Percentiles rank a stretch among this genome's conserved stretches.
These are phyloP conservation scores for Leavenworthia alabamica DNA, from an alignment of 345 rosid species.

Conservation along the genomic window DNA sequence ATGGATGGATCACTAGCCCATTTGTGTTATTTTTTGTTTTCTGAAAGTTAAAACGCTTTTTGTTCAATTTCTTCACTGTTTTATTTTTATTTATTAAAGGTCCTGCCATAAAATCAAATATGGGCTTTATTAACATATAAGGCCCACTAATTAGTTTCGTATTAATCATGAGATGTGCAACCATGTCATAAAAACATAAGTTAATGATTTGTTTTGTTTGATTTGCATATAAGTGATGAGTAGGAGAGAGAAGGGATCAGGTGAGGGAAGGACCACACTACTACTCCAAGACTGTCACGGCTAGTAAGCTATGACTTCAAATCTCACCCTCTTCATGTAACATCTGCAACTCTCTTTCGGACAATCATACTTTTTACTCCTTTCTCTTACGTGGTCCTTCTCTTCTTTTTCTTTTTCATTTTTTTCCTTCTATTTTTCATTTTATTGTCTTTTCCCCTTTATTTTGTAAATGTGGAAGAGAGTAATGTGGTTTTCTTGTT, in stretches of 20 bases:
- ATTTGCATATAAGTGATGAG: constrained; percentile 15
- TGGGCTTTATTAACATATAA: too few species aligned
- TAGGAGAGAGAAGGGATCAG: constrained; percentile 26
- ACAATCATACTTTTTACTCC: constrained; percentile 35
- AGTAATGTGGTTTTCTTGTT: neutral
- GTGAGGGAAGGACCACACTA: constrained; percentile 39
- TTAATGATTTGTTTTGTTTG: neutral
- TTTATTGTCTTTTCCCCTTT: neutral
- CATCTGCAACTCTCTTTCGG: constrained; percentile 33
- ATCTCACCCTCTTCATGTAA: constrained; percentile 35
- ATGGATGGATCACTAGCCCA: neutral
- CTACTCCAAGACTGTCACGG: constrained; percentile 32
- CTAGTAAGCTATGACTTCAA: constrained; percentile 32
- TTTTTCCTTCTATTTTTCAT: neutral
- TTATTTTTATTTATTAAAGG: neutral
- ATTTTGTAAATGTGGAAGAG: neutral
- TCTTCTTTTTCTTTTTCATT: neutral
- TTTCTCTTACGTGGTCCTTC: constrained; percentile 35
- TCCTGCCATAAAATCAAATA: too few species aligned
- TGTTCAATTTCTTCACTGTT: neutral
- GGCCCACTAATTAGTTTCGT: neutral
- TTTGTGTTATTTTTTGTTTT: neutral
- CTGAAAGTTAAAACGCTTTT: neutral
- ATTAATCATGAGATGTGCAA: too few species aligned
- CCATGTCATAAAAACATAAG: neutral